Conservation (phyloP, 2,329 filamentous ascomycete genomes). For the Dactylellina parvicollis region DNA sequence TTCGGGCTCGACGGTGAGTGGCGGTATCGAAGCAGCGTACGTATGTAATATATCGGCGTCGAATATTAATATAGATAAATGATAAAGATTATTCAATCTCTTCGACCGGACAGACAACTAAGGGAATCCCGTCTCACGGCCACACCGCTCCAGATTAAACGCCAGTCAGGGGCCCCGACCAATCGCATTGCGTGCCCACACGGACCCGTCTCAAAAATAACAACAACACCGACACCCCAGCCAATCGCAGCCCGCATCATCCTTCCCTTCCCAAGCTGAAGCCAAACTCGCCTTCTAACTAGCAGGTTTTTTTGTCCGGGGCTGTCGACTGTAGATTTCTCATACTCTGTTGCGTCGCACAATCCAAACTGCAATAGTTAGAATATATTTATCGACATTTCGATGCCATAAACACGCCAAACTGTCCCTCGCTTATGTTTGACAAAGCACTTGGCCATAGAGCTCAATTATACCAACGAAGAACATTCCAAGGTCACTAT, state of each 20-base stretch:
- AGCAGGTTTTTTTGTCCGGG: too few relatives aligned
- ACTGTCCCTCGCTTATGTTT: too few relatives aligned
- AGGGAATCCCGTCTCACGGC: conserved; percentile 39
- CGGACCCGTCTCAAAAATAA: conserved; percentile 41
- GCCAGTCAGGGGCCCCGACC: conserved; percentile 47
- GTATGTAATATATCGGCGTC: neutral
- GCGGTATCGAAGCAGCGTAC: neutral
- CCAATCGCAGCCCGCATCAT: conserved; percentile 15
- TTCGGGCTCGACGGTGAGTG: neutral
- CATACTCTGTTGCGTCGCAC: too few relatives aligned
- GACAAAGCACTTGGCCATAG: too few relatives aligned
- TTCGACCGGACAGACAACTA: neutral
- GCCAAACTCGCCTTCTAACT: conserved; percentile 5
- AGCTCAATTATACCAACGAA: too few relatives aligned
- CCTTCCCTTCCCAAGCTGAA: neutral
- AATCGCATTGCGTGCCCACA: conserved; percentile 26
- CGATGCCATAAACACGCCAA: too few relatives aligned
- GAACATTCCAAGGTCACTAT: too few relatives aligned
- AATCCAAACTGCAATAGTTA: too few relatives aligned
- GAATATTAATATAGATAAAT: conserved; percentile 22
- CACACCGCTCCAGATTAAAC: conserved; percentile 44
- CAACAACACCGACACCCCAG: conserved; percentile 35
- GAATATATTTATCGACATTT: too few relatives aligned
- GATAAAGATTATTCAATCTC: neutral
- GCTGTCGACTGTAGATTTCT: too few relatives aligned